phyloP scores from a whole-genome alignment of 176 grass and related monocot species.

The Melocanna baccifera region DNA sequence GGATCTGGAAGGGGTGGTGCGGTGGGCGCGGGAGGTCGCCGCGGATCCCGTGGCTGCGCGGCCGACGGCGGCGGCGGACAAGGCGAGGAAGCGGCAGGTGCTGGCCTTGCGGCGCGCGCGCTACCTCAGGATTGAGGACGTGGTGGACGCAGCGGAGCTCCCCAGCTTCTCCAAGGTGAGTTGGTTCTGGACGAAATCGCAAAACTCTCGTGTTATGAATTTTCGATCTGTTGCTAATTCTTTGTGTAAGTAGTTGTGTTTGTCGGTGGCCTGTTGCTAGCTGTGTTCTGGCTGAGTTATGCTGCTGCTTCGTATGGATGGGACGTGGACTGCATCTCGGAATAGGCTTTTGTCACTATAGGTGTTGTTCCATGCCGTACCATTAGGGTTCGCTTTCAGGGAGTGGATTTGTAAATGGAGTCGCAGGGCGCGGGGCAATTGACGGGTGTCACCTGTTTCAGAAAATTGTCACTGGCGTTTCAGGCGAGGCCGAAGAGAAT shows the following conservation, averaged over 20 bases:
- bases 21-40: conserved; percentile 56
- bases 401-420: conserved; percentile 21
- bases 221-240: conserved; percentile 21
- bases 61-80: conserved; percentile 20
- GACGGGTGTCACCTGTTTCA: conserved; percentile 22
- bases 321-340: conserved; percentile 25
- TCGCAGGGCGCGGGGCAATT: background rate
- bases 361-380: conserved; percentile 11
- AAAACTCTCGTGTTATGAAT: conserved; percentile 20
- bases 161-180: conserved; percentile 61
- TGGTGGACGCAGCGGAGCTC: conserved; percentile 47
- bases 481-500: background rate
- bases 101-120: conserved; percentile 50
- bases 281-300: conserved; percentile 3
- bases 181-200: background rate
- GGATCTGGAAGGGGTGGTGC: conserved; percentile 46
- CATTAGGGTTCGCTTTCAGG: conserved; percentile 17
- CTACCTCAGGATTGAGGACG: conserved; percentile 57
- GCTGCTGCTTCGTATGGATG: conserved; percentile 7
- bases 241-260: background rate
- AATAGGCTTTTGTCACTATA: conserved; percentile 24
- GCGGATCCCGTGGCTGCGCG: conserved; percentile 46
- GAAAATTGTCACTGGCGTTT: background rate
- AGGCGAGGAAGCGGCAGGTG: conserved; percentile 47
- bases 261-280: conserved; percentile 19